A percentile compares a stretch with the other conserved stretches of the same genome.
Evolutionary conservation across 805 yeast genomes (phyloP).

Genomic region (Nakazawaea wyomingensis): DNA sequence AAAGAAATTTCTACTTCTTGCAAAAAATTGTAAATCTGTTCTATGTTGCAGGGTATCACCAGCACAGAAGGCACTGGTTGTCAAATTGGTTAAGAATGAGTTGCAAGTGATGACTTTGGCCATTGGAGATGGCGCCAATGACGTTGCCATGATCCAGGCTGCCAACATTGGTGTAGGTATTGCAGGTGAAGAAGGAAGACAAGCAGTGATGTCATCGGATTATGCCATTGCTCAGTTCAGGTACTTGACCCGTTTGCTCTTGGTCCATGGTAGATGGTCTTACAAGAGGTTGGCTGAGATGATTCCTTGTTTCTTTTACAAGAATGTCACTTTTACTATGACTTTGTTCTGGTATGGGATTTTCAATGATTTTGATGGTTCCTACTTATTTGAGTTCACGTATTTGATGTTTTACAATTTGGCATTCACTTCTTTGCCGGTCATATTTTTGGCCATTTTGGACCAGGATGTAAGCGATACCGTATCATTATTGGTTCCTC

Average conservation of each 20-base stretch:
- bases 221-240: conserved; percentile 83
- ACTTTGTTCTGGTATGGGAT: conserved; percentile 80
- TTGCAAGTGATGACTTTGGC: conserved; percentile 81
- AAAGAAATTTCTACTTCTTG: conserved; percentile 60
- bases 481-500: conserved; percentile 68
- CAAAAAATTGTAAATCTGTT: conserved; percentile 79
- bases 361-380: conserved; percentile 70
- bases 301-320: conserved; percentile 79
- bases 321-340: conserved; percentile 69
- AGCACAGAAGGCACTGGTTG: conserved; percentile 82
- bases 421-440: conserved; percentile 80
- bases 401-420: conserved; percentile 75
- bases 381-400: conserved; percentile 74
- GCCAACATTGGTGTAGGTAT: conserved; percentile 88
- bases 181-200: conserved; percentile 89
- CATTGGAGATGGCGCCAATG: conserved; percentile 86
- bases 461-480: conserved; percentile 77
- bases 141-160: conserved; percentile 87
- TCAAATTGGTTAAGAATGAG: conserved; percentile 66
- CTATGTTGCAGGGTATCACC: conserved; percentile 87
- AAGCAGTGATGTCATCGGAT: conserved; percentile 85
- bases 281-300: conserved; percentile 76
- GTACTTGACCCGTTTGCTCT: conserved; percentile 55
- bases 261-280: conserved; percentile 86
- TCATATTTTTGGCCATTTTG: conserved; percentile 69